Base-by-base conservation (phyloP, 164 flowering plant genomes). In the Chloranthus sessilifolius region DNA sequence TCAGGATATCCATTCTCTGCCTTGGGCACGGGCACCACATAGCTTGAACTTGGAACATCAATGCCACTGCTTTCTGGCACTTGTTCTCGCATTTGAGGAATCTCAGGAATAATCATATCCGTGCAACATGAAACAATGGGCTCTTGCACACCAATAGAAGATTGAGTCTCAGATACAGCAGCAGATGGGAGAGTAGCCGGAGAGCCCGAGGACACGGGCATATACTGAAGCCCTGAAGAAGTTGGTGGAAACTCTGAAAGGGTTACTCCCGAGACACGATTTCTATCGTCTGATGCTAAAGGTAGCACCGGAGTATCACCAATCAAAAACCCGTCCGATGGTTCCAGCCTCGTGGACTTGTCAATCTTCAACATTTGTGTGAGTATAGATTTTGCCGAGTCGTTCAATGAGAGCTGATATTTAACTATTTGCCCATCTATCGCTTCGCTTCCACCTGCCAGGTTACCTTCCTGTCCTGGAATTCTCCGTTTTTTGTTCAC, bases 401-500 rank as follows among this genome's bases (percentile, higher is more conserved):
- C 85, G 65, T 75, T 75, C 64, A 80, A 69, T 24, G 67, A 34
- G 48, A 85, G 85, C 50, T 77, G 85, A 53, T 68, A 81, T 58
- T 77, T 81, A 26, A 81, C 60, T 37, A 81, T 61, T 66, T 67
- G 82, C 14, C 85, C 82, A 56, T 76, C 69, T 5, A 64, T 63
- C 26, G 63, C 21, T 15, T 17, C 14, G 28, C 30, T 43, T 14
- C 58, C 61, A 16, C 45, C 52, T 28, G 17, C 41, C 12, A 35
- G 12, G 42, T 42, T 58, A 53, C 64, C 78, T 37, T 69, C 82
- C 50, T 78, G 72, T 50, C 69, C 65, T 4, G 79, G 74, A 10
- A 77, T 74, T 57, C 85, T 76, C 64, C 92, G 62, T 63, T 81
- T 84, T 57, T 84, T 84, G 52, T 58, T 79, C 16, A 47, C 62